Evolutionary conservation across 306 rosid species (phyloP).

Genomic region (Castanopsis chinensis): DNA sequence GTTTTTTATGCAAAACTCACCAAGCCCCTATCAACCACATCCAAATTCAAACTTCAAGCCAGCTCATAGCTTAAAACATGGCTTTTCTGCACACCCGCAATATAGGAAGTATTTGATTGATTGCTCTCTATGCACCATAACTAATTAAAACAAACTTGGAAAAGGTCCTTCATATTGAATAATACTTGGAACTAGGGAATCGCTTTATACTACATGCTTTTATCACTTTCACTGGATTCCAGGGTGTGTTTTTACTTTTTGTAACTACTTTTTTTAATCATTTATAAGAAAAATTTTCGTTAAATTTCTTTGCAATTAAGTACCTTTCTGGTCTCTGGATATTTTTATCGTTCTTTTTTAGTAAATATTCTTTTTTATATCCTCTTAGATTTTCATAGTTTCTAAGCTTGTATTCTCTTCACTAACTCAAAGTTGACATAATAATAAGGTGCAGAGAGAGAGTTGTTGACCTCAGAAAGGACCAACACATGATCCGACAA

Average conservation of each 20-base stretch:
- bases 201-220: conserved; percentile 26
- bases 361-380: background rate
- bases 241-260: conserved; percentile 42
- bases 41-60: conserved; percentile 30
- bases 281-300: conserved; percentile 8
- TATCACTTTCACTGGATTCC: conserved; percentile 60
- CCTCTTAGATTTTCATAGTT: background rate
- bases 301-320: conserved; percentile 13
- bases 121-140: conserved; percentile 23
- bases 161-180: conserved; percentile 24
- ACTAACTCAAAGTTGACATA: background rate
- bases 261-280: conserved; percentile 1
- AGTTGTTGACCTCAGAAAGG: conserved; percentile 32
- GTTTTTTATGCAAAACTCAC: conserved; percentile 16
- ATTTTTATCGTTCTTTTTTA: background rate
- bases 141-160: conserved; percentile 24
- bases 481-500: conserved; percentile 63
- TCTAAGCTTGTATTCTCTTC: background rate
- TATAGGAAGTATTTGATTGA: background rate
- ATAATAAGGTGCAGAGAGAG: background rate
- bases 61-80: conserved; percentile 46
- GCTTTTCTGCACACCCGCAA: conserved; percentile 41
- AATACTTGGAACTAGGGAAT: conserved; percentile 27
- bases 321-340: background rate
- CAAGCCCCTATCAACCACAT: conserved; percentile 20